A percentile compares a stretch with the other conserved stretches of the same genome.
Conservation (phyloP, 371 early-diverging fungal species). For the Amoeboaphelidium protococcarum region DNA sequence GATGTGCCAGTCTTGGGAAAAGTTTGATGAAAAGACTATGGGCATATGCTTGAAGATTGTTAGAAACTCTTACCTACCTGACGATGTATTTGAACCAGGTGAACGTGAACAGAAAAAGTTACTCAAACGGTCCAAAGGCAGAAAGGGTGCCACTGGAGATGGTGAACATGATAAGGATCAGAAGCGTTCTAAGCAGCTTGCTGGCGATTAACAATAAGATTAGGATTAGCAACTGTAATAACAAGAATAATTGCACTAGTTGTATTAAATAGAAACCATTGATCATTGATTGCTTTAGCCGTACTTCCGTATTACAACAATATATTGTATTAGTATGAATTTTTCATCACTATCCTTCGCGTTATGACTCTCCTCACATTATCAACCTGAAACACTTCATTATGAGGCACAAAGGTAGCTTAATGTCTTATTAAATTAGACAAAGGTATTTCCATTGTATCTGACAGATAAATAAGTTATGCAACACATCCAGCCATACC, state of each 20-base stretch:
- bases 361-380: neutral
- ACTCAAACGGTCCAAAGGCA: too few species aligned
- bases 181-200: neutral
- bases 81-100: too few species aligned
- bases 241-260: neutral
- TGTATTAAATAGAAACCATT: neutral
- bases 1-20: conserved; percentile 49
- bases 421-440: too few species aligned
- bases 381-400: too few species aligned
- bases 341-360: neutral
- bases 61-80: too few species aligned
- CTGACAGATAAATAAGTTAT: neutral
- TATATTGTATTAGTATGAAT: neutral
- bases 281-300: neutral
- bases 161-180: neutral
- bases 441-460: too few species aligned
- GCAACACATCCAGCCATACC: neutral
- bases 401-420: too few species aligned
- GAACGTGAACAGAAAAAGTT: too few species aligned
- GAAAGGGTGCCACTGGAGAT: neutral
- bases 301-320: too few species aligned
- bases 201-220: neutral
- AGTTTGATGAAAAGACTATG: conserved; percentile 36
- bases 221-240: neutral
- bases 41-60: conserved; percentile 31